A percentile compares a stretch with the other conserved stretches of the same genome.
These are phyloP conservation scores for Schizopora paradoxa DNA, from an alignment of 1,284 basidiomycete genomes.

Conservation along the genomic window DNA sequence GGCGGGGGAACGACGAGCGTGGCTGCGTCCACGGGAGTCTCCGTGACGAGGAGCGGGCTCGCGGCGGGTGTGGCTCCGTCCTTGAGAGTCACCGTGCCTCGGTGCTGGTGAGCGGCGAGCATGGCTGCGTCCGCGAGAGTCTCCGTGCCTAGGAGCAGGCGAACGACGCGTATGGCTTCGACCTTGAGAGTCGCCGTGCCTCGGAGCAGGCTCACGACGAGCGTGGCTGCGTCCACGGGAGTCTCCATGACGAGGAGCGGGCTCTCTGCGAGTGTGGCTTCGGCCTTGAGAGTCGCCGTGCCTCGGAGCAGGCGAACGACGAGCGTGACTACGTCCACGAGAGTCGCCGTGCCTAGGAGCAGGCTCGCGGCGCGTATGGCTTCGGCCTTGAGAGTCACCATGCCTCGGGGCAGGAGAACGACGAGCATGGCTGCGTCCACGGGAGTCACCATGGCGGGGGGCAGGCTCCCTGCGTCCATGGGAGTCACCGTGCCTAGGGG, in stretches of 20 bases:
- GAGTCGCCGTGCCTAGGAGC: conserved; percentile 4
- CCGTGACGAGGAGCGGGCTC: conserved; percentile 5
- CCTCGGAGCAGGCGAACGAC: conserved; percentile 4
- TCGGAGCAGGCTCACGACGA: background rate
- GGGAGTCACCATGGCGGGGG: too few relatives aligned
- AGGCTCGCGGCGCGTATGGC: background rate
- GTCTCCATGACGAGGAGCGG: conserved; percentile 11
- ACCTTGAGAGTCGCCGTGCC: conserved; percentile 2
- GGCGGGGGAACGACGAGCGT: background rate
- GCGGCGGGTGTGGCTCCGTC: background rate
- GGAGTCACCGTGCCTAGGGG: too few relatives aligned
- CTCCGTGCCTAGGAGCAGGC: background rate
- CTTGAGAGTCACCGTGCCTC: conserved; percentile 4
- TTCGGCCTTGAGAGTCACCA: conserved; percentile 1
- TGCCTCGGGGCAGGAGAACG: conserved; percentile 1
- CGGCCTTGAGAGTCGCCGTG: conserved; percentile 10
- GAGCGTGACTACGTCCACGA: conserved; percentile 4
- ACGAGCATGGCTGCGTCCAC: background rate
- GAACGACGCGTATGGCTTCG: conserved; percentile 2
- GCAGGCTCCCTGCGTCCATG: too few relatives aligned
- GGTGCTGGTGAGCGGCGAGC: too few relatives aligned
- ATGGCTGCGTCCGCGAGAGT: background rate
- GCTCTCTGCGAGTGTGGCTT: background rate
- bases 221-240: conserved; percentile 8
- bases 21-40: conserved; percentile 3